phyloP scores from a whole-genome alignment of 352 stramenopile genomes.

The Pythium coloratum region DNA sequence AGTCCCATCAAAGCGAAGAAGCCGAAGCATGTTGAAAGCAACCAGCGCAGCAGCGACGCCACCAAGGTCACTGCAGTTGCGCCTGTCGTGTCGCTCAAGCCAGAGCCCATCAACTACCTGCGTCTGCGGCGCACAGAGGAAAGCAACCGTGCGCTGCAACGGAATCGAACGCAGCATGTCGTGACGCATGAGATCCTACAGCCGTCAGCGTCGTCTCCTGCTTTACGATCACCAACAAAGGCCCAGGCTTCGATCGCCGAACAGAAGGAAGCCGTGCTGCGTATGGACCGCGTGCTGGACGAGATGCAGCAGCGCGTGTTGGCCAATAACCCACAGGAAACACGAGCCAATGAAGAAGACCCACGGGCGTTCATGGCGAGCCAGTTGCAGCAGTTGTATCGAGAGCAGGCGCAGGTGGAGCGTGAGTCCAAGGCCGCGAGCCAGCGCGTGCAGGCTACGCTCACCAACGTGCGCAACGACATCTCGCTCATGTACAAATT shows the following conservation, averaged over 20 bases:
- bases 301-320: slow-evolving; percentile 19
- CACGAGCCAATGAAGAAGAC: slow-evolving; percentile 27
- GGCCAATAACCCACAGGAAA: neutral
- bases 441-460: slow-evolving; percentile 35
- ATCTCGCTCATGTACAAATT: slow-evolving; percentile 60
- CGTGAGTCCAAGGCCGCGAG: slow-evolving; percentile 31
- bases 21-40: neutral
- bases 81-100: neutral
- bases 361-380: slow-evolving; percentile 23
- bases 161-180: slow-evolving; percentile 41
- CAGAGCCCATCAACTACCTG: slow-evolving; percentile 68
- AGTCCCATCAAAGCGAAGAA: slow-evolving; percentile 8
- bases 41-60: slow-evolving; percentile 2
- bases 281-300: slow-evolving; percentile 15
- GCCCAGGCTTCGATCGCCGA: neutral
- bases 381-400: slow-evolving; percentile 33
- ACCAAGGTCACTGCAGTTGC: neutral
- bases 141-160: slow-evolving; percentile 44
- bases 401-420: slow-evolving; percentile 31
- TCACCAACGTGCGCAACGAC: slow-evolving; percentile 42
- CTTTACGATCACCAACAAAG: neutral
- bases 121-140: slow-evolving; percentile 57
- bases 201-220: slow-evolving; percentile 24
- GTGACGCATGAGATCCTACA: slow-evolving; percentile 53
- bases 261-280: slow-evolving; percentile 5